Conservation (phyloP, 257 asterid species). For the Solanum okadae region DNA sequence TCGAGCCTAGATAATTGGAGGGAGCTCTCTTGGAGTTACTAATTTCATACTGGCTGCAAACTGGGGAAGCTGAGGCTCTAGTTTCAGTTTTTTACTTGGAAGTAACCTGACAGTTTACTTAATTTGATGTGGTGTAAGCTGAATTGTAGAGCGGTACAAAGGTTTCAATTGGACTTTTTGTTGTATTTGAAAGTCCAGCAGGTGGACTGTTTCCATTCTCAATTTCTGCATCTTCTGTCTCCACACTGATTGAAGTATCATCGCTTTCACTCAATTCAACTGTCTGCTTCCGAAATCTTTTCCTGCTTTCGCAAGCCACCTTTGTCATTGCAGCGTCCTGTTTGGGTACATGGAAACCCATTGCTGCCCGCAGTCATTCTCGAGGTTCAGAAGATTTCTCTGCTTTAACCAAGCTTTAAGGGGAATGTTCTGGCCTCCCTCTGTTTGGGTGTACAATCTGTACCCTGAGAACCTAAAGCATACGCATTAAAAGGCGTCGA, state of each 20-base stretch:
- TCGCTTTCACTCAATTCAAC: constrained; percentile 41
- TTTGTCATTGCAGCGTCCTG: constrained; percentile 2
- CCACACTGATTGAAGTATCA: constrained; percentile 40
- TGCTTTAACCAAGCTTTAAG: constrained; percentile 5
- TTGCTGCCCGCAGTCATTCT: constrained; percentile 10
- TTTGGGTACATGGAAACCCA: constrained; percentile 16
- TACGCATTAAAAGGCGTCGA: constrained; percentile 14
- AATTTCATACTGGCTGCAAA: not conserved
- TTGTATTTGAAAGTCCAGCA: too few species aligned
- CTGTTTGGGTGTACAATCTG: constrained; percentile 1
- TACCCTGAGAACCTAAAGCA: not conserved
- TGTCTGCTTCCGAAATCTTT: constrained; percentile 28
- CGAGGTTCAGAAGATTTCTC: constrained; percentile 8
- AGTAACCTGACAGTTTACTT: too few species aligned
- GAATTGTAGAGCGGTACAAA: too few species aligned
- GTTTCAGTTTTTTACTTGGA: too few species aligned
- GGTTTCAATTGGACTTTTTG: too few species aligned
- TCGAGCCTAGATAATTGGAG: constrained; percentile 32
- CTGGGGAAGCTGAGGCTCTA: too few species aligned
- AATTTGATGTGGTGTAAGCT: too few species aligned
- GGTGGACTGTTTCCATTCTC: constrained; percentile 9
- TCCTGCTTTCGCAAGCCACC: constrained; percentile 26
- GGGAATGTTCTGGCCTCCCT: constrained; percentile 12
- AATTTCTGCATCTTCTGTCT: constrained; percentile 18
- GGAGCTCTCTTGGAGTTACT: not conserved